phyloP scores from a whole-genome alignment of 2,329 filamentous ascomycete genomes.

The Paecilomyces variotii region DNA sequence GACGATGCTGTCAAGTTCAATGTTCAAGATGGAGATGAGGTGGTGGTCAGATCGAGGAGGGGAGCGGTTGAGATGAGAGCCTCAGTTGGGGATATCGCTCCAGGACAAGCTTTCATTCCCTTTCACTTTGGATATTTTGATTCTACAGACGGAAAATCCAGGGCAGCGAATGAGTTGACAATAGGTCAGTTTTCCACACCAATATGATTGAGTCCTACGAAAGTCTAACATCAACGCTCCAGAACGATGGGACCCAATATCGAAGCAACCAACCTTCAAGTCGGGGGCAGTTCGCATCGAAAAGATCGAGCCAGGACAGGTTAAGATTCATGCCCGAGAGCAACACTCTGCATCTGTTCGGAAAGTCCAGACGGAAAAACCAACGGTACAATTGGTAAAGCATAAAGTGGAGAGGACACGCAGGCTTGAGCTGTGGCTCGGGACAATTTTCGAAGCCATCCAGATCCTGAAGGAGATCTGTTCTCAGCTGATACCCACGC shows the following conservation, averaged over 20 bases:
- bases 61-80: conserved; percentile 23
- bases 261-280: conserved; percentile 32
- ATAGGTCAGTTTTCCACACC: conserved; percentile 14
- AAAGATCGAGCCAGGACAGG: conserved; percentile 16
- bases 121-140: conserved; percentile 35
- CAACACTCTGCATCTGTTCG: conserved; percentile 16
- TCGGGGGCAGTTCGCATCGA: conserved; percentile 26
- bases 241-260: conserved; percentile 29
- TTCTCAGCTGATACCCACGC: neutral
- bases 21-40: conserved; percentile 22
- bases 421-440: conserved; percentile 25
- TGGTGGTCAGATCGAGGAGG: conserved; percentile 22
- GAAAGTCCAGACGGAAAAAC: conserved; percentile 5
- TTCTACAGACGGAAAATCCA: conserved; percentile 20
- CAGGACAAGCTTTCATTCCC: conserved; percentile 30
- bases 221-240: neutral
- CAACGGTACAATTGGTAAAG: conserved; percentile 3
- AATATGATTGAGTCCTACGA: neutral
- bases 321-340: conserved; percentile 12
- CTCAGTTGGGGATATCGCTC: conserved; percentile 18
- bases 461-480: conserved; percentile 2
- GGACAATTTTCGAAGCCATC: conserved; percentile 21
- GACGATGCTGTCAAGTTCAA: conserved; percentile 18
- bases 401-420: conserved; percentile 12
- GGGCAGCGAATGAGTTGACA: conserved; percentile 32